Evolutionary conservation across 2,329 filamentous ascomycete species (phyloP), one percentile per base, ranked within the genome.

Genomic region (Arthrocladium fulminans): DNA sequence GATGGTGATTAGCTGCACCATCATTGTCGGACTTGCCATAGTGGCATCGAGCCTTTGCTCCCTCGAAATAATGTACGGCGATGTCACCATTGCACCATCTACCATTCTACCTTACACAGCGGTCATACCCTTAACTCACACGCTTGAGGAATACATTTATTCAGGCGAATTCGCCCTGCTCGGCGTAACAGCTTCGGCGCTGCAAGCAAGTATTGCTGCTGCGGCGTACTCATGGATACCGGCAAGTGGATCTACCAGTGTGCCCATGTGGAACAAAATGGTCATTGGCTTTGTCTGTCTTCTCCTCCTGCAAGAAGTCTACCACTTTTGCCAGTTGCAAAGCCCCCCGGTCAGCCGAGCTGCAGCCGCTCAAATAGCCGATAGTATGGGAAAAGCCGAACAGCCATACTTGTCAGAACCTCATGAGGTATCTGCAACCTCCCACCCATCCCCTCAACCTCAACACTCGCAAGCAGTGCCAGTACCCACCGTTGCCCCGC

Each of bases 251-350:
- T 49, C 51, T 3, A 50, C 46, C 20, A 49, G 51, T 19, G 19
- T 45, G 19, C 47, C 53, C 38, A 47, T 57, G 12, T 57, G 55
- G 55, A 54, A 55, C 27, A 57, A 57, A 32, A 19, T 56, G 17
- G 53, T 48, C 3, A 54, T 57, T 29, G 51, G 49, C 3, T 41
- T 41, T 13, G 49, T 55, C 2, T 52, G 49, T 32, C 37, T 57
- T 10, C 44, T 55, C 17, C 47, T 57, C 25, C 50, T 54, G 13
- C 53, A 56, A 24, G 51, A 55, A 43, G 29, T 35, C 17, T 37
- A 23, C 22, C 39, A 44, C n/a, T 34, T 19, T 19, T 47, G 43
- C 32, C 27, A 35, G 19, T 17, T 42, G 4, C 24, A 38, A 35
- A 42, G 25, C 48, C 24, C 13, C 19, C 25, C 9, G 2, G 9